Conservation (phyloP, 345 rosid genomes). For the Syzygium grande region DNA sequence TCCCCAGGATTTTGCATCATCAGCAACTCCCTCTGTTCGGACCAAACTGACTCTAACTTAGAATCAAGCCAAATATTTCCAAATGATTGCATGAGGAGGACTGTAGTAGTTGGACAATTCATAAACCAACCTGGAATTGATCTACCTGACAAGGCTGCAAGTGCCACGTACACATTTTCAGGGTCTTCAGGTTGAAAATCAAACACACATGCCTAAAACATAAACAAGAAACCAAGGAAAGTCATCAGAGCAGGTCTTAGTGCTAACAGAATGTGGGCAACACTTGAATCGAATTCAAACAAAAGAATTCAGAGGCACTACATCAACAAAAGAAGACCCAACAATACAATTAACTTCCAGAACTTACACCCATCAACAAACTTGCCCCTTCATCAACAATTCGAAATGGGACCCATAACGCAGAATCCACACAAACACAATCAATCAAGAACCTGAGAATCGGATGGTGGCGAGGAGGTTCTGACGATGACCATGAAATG, state of each 20-base stretch:
- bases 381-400: background rate
- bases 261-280: background rate
- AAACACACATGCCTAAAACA: conserved; percentile 26
- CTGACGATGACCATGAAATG: conserved; percentile 59
- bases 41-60: background rate
- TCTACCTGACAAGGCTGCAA: conserved; percentile 44
- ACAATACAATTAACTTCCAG: background rate
- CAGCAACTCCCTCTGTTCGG: background rate
- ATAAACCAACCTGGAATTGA: conserved; percentile 31
- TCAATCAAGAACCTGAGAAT: conserved; percentile 24
- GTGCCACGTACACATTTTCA: conserved; percentile 34
- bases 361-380: background rate
- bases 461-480: conserved; percentile 21
- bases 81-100: background rate
- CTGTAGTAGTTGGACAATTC: background rate
- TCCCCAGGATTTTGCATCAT: background rate
- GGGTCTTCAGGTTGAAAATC: conserved; percentile 67
- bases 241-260: background rate
- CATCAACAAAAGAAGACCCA: background rate
- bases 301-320: background rate
- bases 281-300: background rate
- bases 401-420: background rate
- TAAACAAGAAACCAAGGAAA: background rate
- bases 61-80: background rate
- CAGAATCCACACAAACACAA: too few relatives aligned